These are phyloP conservation scores for Posidonia australis DNA, from an alignment of 106 monocot species.

Conservation along the genomic window DNA sequence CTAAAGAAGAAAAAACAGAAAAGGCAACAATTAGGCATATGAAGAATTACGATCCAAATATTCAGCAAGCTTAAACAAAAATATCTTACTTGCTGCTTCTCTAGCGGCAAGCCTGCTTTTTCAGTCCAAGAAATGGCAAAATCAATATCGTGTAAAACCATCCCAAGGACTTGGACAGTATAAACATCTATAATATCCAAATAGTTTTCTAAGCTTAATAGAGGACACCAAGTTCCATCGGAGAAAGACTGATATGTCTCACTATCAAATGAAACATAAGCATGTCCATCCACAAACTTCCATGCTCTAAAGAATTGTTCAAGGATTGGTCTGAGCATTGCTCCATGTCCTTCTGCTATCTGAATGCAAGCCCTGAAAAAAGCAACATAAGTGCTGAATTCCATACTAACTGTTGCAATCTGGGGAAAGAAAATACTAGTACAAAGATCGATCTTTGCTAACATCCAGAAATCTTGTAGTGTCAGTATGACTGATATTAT, in stretches of 20 bases:
- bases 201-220: conserved; percentile 34
- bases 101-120: conserved; percentile 49
- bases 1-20: too few relatives aligned
- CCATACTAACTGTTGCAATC: too few relatives aligned
- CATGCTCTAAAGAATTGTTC: conserved; percentile 66
- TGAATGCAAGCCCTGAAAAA: conserved; percentile 52
- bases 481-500: not conserved
- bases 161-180: conserved; percentile 46
- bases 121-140: conserved; percentile 75
- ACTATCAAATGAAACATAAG: conserved; percentile 26
- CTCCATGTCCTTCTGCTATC: conserved; percentile 46
- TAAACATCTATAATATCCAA: conserved; percentile 60
- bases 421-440: not conserved
- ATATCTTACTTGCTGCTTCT: conserved; percentile 47
- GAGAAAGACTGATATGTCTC: conserved; percentile 7
- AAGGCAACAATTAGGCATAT: too few relatives aligned
- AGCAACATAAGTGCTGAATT: not conserved
- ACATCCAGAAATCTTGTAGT: not conserved
- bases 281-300: conserved; percentile 41
- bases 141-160: conserved; percentile 23
- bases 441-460: not conserved
- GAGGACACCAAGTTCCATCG: conserved; percentile 3
- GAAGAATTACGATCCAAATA: too few relatives aligned
- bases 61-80: not conserved
- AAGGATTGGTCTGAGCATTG: conserved; percentile 37